Evolutionary conservation across 2,329 filamentous ascomycete genomes (phyloP), one percentile per base, ranked within the genome.

Genomic region (Colletotrichum sublineola): DNA sequence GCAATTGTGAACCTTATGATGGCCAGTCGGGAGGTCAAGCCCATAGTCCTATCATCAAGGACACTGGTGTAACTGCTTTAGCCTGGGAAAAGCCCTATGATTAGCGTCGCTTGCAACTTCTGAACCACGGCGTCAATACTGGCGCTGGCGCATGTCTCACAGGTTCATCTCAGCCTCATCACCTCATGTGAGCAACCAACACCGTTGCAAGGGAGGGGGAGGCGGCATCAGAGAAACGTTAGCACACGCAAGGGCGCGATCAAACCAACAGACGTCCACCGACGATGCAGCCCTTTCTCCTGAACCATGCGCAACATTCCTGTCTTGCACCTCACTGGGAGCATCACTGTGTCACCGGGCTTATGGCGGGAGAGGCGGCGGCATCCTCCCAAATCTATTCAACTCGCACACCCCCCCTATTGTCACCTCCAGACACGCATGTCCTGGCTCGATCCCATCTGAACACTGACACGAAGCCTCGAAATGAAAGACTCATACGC

Each of bases 131-230:
- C 24, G 48, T 15, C 48, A 9, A 52, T 29, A 14, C 24, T 15
- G 50, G 50, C 14, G 24, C 29, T 31, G 50, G 31, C 50, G 24
- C 50, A 53, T 61, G 44, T 67, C 64, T 67, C 55, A 29, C 36
- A 29, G 4, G 44, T 1, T 36, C 55, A 53, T 38, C 3, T 46
- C 64, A 61, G 56, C 44, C 62, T 38, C 64, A 46, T 20, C 40
- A 46, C 44, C 62, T 38, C 64, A 46, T 20, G 50, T 29, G 42
- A 38, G 33, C 46, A 38, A 7, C 31, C 36, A 15, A 58, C 57
- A 15, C 53, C 66, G 69, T 72, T 68, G 46, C 67, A 24, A 64
- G 69, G 57, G 58, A 63, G 60, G 42, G 15, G 42, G 42, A 6
- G 42, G 42, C 42, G 42, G 31, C 55, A 44, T 63, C 44, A 40